Base-by-base conservation (phyloP, 148 eudicot genomes). In the Nyssa sinensis region DNA sequence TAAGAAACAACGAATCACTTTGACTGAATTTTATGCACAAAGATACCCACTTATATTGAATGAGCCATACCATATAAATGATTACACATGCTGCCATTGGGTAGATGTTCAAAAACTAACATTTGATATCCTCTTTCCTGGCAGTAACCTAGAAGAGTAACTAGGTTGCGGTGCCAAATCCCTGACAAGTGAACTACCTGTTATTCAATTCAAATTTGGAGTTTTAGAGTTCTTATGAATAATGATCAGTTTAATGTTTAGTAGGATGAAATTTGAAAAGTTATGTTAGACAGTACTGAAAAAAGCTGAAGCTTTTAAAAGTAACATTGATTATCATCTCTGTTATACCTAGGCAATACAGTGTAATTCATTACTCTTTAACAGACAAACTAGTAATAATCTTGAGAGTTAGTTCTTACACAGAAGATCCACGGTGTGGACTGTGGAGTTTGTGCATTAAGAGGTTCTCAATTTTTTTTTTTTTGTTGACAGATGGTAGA, bases 61-160 rank as follows among this genome's bases (percentile, higher is more conserved):
- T 31, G 72, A 75, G 47, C 41, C n/a, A 3, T 80, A 86, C 89
- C 89, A 68, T 86, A 83, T 64, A 86, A 71, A 74, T 86, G 86
- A 76, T 53, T 81, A 66, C 77, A 76, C 53, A 86, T 70, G 82
- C 85, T 83, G 63, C 89, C 86, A 76, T 86, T 86, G 62, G 89
- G 79, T 70, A 83, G 12, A 74, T 83, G 62, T 72, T 86, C 89
- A 47, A 60, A 86, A 60, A 83, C 86, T 34, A 86, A 70, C 80
- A 86, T 74, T 64, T 83, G 86, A 61, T 71, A 75, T 70, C 84
- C 85, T 28, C 65, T 62, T 60, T 86, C 89, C 65, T 78, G 86
- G 76, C 84, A 81, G 81, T 66, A 83, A 30, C 89, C 89, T 69
- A 86, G 41, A 69, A 83, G 86, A 25, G 77, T 73, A 29, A 86